Conservation (phyloP, 345 rosid species). For the Diplotaxis tenuifolia region DNA sequence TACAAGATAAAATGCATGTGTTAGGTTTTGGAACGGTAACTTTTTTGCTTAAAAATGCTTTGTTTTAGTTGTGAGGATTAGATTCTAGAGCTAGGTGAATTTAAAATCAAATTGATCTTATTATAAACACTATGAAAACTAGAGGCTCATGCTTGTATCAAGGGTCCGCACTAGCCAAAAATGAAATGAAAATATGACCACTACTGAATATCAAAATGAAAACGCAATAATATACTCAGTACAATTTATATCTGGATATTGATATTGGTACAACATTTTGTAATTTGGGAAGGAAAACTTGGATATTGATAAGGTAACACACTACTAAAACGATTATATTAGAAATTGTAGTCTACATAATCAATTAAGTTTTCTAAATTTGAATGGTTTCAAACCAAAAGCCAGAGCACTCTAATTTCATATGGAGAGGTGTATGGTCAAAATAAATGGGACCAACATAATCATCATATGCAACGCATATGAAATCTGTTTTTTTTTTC, state of each 20-base stretch:
- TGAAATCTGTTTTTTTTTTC: not conserved
- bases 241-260: not conserved
- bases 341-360: not conserved
- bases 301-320: not conserved
- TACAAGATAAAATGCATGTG: not conserved
- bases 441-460: constrained; percentile 26
- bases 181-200: not conserved
- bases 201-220: not conserved
- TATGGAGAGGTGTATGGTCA: constrained; percentile 10
- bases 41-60: not conserved
- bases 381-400: constrained; percentile 10
- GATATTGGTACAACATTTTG: not conserved
- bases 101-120: not conserved
- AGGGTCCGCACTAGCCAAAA: not conserved
- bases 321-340: not conserved
- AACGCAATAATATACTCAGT: not conserved
- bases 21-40: not conserved
- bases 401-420: not conserved
- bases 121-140: not conserved
- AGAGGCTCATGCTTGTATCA: not conserved
- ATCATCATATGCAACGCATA: constrained; percentile 14
- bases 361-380: not conserved
- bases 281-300: not conserved
- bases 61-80: not conserved
- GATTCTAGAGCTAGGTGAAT: not conserved